Percentiles rank a stretch among this genome's conserved stretches.
These are phyloP conservation scores for Dentipellis fragilis DNA, from an alignment of 768 basidiomycete species.

Conservation along the genomic window DNA sequence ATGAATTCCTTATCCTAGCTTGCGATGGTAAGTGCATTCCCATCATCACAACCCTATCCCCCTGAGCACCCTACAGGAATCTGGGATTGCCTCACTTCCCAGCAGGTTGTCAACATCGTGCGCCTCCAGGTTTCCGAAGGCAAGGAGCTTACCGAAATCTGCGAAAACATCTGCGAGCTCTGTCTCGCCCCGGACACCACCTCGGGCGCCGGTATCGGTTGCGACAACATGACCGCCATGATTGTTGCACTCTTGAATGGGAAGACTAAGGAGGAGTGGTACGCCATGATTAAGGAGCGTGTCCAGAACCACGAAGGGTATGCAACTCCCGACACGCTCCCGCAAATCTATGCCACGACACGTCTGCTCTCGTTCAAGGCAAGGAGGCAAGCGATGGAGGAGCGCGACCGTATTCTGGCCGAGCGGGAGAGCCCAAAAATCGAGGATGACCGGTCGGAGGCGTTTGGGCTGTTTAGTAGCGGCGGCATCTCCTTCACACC, in stretches of 20 bases:
- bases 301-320: constrained; percentile 71
- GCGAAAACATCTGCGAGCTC: constrained; percentile 83
- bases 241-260: constrained; percentile 84
- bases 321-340: constrained; percentile 62
- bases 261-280: constrained; percentile 88
- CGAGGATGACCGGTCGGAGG: background rate
- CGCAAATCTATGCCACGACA: constrained; percentile 64
- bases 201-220: constrained; percentile 87
- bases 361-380: constrained; percentile 56
- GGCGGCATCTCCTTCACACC: constrained; percentile 57
- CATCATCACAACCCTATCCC: constrained; percentile 3
- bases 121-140: constrained; percentile 74
- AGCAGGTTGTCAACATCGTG: constrained; percentile 85
- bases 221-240: constrained; percentile 98
- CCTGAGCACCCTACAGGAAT: constrained; percentile 54
- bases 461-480: background rate
- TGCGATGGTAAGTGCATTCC: constrained; percentile 70
- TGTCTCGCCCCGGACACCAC: constrained; percentile 92
- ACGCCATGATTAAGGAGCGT: constrained; percentile 76
- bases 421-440: background rate
- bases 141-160: constrained; percentile 71
- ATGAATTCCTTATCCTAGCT: constrained; percentile 94
- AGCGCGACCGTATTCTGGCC: constrained; percentile 24
- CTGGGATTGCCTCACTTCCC: constrained; percentile 94
- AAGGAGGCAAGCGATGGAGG: constrained; percentile 46